Conservation (phyloP, 2,329 filamentous ascomycete species). For the Graphilbum ipis-grandicollis region DNA sequence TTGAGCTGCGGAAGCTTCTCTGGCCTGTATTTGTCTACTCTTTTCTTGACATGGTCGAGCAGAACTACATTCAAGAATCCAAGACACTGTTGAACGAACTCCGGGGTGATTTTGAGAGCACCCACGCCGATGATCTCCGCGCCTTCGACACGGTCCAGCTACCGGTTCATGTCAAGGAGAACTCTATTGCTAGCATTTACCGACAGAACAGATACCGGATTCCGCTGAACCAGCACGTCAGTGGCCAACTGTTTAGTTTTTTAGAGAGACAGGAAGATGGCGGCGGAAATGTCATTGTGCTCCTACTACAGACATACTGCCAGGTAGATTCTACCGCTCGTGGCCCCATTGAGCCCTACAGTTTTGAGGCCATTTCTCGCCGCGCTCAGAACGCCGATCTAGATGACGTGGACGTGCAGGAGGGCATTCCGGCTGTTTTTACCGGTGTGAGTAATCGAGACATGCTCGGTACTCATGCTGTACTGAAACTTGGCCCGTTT, state of each 20-base stretch:
- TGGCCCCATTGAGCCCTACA: conserved; percentile 46
- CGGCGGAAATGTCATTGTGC: conserved; percentile 62
- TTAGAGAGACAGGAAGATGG: conserved; percentile 73
- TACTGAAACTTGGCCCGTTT: conserved; percentile 61
- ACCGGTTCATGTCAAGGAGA: conserved; percentile 62
- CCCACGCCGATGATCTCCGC: conserved; percentile 67
- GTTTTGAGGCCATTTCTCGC: conserved; percentile 42
- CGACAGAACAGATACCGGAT: conserved; percentile 75
- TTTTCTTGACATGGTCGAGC: conserved; percentile 60
- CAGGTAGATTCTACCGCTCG: conserved; percentile 39
- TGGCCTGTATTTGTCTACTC: conserved; percentile 95
- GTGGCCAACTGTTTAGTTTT: conserved; percentile 69
- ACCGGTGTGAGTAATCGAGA: conserved; percentile 45
- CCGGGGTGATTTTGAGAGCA: conserved; percentile 51
- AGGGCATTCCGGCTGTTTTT: conserved; percentile 46
- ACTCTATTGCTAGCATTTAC: conserved; percentile 65
- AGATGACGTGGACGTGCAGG: conserved; percentile 44
- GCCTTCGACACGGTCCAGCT: conserved; percentile 57
- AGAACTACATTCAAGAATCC: conserved; percentile 55
- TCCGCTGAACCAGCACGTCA: conserved; percentile 72
- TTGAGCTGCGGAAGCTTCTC: conserved; percentile 70
- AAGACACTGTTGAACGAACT: conserved; percentile 56
- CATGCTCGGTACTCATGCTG: conserved; percentile 34
- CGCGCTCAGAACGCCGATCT: conserved; percentile 42
- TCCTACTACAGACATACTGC: conserved; percentile 48